A percentile compares a stretch with the other conserved stretches of the same genome.
Evolutionary conservation across 345 rosid species (phyloP).

Genomic region (Psidium guajava): DNA sequence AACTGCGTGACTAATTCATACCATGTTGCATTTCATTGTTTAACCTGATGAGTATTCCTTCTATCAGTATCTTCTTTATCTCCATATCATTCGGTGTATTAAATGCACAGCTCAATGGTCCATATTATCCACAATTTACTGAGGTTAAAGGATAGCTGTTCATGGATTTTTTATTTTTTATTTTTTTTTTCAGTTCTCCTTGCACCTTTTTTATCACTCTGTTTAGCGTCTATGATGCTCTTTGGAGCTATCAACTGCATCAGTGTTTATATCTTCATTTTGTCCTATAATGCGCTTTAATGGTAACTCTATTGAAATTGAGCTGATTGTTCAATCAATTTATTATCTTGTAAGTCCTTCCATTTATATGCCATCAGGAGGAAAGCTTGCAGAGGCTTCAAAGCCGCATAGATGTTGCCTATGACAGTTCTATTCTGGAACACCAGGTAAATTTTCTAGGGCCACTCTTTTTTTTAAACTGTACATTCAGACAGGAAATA

Average conservation of each 20-base stretch:
- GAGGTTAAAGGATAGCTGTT: background rate
- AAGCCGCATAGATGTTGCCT: slow-evolving; percentile 73
- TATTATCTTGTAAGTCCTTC: background rate
- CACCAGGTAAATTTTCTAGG: slow-evolving; percentile 48
- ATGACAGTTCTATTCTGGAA: slow-evolving; percentile 74
- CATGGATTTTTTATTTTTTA: background rate
- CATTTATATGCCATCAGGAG: slow-evolving; percentile 43
- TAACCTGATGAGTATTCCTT: background rate
- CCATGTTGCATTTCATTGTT: background rate
- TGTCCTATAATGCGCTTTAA: background rate
- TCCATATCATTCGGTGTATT: background rate
- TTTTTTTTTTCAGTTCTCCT: background rate
- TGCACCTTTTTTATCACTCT: background rate
- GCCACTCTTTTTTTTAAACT: background rate
- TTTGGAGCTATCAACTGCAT: background rate
- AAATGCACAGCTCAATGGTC: background rate
- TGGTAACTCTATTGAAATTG: background rate
- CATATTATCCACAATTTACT: background rate
- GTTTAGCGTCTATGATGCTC: background rate
- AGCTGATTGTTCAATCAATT: background rate
- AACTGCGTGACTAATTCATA: background rate
- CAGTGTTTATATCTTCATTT: background rate
- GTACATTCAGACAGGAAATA: background rate
- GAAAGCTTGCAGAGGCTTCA: slow-evolving; percentile 82
- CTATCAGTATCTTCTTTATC: background rate